Percentiles rank a stretch among this genome's conserved stretches.
These are phyloP conservation scores for Phytophthora megakarya DNA, from an alignment of 352 stramenopile genomes.

Conservation along the genomic window DNA sequence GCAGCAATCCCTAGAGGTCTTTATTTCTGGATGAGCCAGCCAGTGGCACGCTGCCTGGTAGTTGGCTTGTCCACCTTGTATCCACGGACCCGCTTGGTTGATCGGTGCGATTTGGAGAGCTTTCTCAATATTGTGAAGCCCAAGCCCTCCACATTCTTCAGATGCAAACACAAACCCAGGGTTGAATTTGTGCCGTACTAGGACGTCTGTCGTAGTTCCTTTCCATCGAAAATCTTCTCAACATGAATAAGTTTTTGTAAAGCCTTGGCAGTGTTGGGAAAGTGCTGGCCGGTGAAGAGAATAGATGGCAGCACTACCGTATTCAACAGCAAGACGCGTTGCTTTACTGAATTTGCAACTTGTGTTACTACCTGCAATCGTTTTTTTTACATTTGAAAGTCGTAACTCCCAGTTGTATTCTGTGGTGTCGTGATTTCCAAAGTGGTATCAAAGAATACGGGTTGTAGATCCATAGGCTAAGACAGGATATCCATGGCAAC, in stretches of 20 bases:
- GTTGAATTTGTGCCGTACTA: not conserved
- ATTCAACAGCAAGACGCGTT: not conserved
- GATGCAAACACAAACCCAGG: not conserved
- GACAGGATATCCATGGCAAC: no score
- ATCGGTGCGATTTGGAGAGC: not conserved
- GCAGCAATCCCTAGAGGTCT: not conserved
- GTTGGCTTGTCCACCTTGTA: no score
- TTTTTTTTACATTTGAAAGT: no score
- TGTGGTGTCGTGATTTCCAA: no score
- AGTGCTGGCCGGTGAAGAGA: not conserved
- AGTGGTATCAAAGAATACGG: no score
- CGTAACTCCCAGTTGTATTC: no score
- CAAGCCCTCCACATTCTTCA: not conserved
- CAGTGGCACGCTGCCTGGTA: not conserved
- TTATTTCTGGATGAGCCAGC: not conserved
- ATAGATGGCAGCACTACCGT: not conserved
- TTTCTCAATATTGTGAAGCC: slow-evolving; percentile 2
- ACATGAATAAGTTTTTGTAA: not conserved
- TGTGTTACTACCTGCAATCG: not conserved
- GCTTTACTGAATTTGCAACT: not conserved
- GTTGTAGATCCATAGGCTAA: no score
- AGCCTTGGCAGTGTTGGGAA: not conserved
- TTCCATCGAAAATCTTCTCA: not conserved
- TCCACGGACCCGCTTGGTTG: slow-evolving; percentile 2
- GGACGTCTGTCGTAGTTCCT: not conserved